These are phyloP conservation scores for Lasiosphaeriaceae sp. DNA, from an alignment of 495 filamentous ascomycete species.

Conservation along the genomic window DNA sequence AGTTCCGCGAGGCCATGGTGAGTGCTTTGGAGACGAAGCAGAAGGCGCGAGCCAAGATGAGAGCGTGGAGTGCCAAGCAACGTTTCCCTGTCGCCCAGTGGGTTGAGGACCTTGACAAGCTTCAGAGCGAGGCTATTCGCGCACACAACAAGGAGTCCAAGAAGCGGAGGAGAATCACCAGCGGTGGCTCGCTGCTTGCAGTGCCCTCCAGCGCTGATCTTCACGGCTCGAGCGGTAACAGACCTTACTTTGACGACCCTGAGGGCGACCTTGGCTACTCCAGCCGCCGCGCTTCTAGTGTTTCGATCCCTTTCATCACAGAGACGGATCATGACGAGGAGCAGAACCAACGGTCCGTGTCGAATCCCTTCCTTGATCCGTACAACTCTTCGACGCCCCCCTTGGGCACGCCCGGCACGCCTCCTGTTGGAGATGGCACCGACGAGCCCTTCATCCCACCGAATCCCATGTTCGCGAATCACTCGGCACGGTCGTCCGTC, in stretches of 20 bases:
- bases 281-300: slow-evolving; percentile 11
- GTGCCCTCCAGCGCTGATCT: slow-evolving; percentile 19
- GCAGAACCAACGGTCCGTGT: slow-evolving; percentile 8
- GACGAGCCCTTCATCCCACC: slow-evolving; percentile 18
- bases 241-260: slow-evolving; percentile 15
- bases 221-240: neutral
- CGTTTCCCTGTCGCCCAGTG: slow-evolving; percentile 69
- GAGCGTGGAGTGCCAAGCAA: slow-evolving; percentile 69
- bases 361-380: slow-evolving; percentile 14
- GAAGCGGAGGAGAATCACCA: slow-evolving; percentile 17
- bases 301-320: slow-evolving; percentile 15
- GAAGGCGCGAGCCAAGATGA: slow-evolving; percentile 61
- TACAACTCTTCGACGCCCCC: slow-evolving; percentile 3
- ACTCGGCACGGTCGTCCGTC: slow-evolving; percentile 18
- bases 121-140: slow-evolving; percentile 52
- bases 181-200: slow-evolving; percentile 14
- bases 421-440: slow-evolving; percentile 10
- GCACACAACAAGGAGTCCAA: slow-evolving; percentile 28
- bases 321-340: slow-evolving; percentile 18
- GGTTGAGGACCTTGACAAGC: slow-evolving; percentile 57
- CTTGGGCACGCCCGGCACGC: slow-evolving; percentile 6
- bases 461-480: slow-evolving; percentile 21
- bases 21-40: slow-evolving; percentile 58
- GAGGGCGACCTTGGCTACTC: slow-evolving; percentile 12
- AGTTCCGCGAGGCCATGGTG: slow-evolving; percentile 67